Evolutionary conservation across 805 yeast genomes (phyloP).

Genomic region (Candida ipomoeae): DNA sequence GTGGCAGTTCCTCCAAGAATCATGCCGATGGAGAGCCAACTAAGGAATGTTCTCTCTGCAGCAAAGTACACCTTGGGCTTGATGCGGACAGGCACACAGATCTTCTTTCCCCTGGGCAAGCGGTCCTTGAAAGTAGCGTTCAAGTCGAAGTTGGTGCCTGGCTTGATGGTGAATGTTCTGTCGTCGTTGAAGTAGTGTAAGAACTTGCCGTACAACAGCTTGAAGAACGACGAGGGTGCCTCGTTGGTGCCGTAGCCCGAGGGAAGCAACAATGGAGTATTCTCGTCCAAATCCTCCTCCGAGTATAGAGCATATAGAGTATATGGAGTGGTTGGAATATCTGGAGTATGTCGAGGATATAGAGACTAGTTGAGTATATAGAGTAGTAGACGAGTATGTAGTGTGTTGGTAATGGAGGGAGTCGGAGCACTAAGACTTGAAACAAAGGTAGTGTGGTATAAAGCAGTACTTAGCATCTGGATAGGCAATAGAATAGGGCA

Average conservation of each 20-base stretch:
- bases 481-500: no score
- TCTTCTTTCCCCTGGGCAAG: constrained; percentile 85
- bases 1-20: constrained; percentile 86
- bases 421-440: no score
- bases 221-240: constrained; percentile 31
- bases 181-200: constrained; percentile 42
- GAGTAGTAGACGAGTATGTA: no score
- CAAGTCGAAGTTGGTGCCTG: constrained; percentile 43
- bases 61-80: constrained; percentile 99
- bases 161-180: constrained; percentile 41
- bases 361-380: no score
- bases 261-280: constrained; percentile 41
- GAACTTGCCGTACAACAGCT: constrained; percentile 31
- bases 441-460: no score
- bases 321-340: no score
- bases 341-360: no score
- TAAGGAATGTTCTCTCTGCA: constrained; percentile 88
- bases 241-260: constrained; percentile 26
- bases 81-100: constrained; percentile 90
- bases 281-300: constrained; percentile 49
- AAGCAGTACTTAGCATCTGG: no score
- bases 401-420: no score
- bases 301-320: no score
- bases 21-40: constrained; percentile 92
- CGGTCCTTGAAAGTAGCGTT: constrained; percentile 44